Evolutionary conservation across 1,139 yeast species (phyloP).

Genomic region (Yamadazyma oceani): DNA sequence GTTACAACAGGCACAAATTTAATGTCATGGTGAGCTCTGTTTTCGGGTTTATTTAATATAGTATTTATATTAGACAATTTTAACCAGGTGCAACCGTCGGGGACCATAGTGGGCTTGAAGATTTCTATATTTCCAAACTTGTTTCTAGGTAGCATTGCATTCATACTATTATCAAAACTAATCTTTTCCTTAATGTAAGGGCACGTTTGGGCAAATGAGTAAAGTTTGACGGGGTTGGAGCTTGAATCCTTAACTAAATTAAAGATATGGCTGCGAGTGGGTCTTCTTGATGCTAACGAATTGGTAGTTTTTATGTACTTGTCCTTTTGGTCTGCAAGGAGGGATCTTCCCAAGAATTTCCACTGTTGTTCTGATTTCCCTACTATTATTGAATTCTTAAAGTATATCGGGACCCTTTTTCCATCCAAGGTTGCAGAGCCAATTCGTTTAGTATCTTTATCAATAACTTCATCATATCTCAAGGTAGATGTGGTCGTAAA

Average conservation of each 20-base stretch:
- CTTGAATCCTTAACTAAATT: constrained; percentile 23
- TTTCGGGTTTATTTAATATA: constrained; percentile 14
- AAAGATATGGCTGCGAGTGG: constrained; percentile 21
- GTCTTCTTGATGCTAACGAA: constrained; percentile 26
- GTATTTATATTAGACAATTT: constrained; percentile 25
- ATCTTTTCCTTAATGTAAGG: constrained; percentile 23
- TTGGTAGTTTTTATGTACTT: constrained; percentile 24
- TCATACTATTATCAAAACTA: constrained; percentile 8
- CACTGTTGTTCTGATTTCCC: constrained; percentile 42
- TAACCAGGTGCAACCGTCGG: constrained; percentile 33
- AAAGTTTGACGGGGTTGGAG: constrained; percentile 23
- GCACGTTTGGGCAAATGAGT: constrained; percentile 34
- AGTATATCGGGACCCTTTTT: constrained; percentile 22
- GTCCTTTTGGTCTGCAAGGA: constrained; percentile 20
- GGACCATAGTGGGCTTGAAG: constrained; percentile 33
- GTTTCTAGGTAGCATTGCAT: constrained; percentile 26
- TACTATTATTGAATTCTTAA: constrained; percentile 24
- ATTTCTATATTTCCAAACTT: constrained; percentile 38
- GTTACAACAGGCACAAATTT: constrained; percentile 36
- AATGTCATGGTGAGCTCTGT: constrained; percentile 14
- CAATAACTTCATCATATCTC: constrained; percentile 31
- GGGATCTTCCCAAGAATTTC: constrained; percentile 39
- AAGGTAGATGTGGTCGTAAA: constrained; percentile 26
- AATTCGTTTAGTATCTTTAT: constrained; percentile 16
- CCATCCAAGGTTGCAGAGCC: constrained; percentile 18